Conservation (phyloP, 2,329 filamentous ascomycete genomes). For the Fusarium agapanthi region DNA sequence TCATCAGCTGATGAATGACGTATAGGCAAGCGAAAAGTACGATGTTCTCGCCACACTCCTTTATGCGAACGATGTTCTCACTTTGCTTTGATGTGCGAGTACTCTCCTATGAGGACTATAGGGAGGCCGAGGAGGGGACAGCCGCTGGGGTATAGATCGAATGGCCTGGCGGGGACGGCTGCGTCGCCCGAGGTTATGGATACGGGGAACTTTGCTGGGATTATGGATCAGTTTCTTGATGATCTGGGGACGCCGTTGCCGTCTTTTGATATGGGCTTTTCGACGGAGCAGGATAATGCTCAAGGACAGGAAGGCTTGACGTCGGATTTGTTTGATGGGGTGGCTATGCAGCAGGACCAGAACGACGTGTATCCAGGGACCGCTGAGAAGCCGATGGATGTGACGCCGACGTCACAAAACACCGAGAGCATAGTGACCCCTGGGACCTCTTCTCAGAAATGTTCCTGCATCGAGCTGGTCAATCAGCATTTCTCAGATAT, state of each 20-base stretch:
- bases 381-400: not conserved
- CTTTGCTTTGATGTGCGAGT: conserved; percentile 24
- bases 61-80: conserved; percentile 29
- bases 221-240: conserved; percentile 14
- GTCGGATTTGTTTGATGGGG: not conserved
- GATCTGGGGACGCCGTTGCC: not conserved
- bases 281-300: not conserved
- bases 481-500: conserved; percentile 9
- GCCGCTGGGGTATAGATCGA: not conserved
- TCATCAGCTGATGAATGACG: conserved; percentile 9
- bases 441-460: not conserved
- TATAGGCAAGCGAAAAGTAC: conserved; percentile 27
- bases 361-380: not conserved
- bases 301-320: not conserved
- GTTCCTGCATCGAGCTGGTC: conserved; percentile 3
- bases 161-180: not conserved
- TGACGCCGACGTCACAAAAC: not conserved
- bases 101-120: conserved; percentile 24
- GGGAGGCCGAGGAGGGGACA: not conserved
- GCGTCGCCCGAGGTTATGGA: not conserved
- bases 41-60: conserved; percentile 24
- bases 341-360: not conserved
- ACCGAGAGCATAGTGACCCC: not conserved
- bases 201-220: not conserved
- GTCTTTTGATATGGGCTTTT: not conserved